Evolutionary conservation across 2,329 filamentous ascomycete species (phyloP).

Genomic region (Emericellopsis atlantica): DNA sequence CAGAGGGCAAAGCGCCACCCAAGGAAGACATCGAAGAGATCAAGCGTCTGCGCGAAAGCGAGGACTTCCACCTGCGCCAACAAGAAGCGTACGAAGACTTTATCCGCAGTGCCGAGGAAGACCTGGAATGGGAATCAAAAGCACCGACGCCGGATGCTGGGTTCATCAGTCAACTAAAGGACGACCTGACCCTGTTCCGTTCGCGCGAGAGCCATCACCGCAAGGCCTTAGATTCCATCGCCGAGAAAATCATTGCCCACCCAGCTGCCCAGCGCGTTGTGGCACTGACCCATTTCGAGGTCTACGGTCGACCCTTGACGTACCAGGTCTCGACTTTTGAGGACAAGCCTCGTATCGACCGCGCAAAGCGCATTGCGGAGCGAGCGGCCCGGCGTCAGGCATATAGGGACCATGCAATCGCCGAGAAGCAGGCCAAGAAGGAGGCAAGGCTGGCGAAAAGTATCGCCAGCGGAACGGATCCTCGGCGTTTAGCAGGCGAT

Average conservation of each 20-base stretch:
- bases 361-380: no score
- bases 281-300: neutral
- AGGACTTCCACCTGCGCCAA: neutral
- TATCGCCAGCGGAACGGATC: no score
- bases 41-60: neutral
- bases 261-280: slow-evolving; percentile 1
- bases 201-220: slow-evolving; percentile 1
- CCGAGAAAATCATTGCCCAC: neutral
- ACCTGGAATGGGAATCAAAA: neutral
- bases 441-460: neutral
- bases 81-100: neutral
- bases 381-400: no score
- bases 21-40: neutral
- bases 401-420: neutral
- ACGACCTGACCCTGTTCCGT: no score
- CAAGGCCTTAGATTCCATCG: neutral
- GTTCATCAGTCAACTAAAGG: no score
- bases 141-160: no score
- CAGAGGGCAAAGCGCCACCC: neutral
- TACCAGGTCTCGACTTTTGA: neutral
- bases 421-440: neutral
- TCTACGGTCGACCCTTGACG: neutral
- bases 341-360: neutral
- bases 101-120: slow-evolving; percentile 1
- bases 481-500: no score